phyloP scores from a whole-genome alignment of 495 filamentous ascomycete genomes.

The Elasticomyces elasticus region DNA sequence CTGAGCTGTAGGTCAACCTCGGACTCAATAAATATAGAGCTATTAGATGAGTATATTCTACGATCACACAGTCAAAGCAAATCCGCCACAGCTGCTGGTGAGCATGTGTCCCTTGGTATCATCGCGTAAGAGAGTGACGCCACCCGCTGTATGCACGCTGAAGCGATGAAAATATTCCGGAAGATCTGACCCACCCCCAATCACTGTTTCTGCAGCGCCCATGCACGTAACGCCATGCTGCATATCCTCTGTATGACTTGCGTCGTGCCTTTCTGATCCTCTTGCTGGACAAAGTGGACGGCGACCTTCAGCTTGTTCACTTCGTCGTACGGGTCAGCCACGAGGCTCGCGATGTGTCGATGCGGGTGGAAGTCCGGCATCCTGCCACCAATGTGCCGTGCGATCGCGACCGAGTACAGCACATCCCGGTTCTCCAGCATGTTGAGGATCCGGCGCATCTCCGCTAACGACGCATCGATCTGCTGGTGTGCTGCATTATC shows the following conservation, averaged over 20 bases:
- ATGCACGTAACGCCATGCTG: constrained; percentile 55
- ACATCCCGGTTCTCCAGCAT: constrained; percentile 83
- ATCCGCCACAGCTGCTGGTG: background rate
- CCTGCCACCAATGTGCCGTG: constrained; percentile 59
- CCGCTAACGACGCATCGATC: constrained; percentile 53
- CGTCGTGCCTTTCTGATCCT: constrained; percentile 62
- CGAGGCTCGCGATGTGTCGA: constrained; percentile 47
- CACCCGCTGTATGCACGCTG: too few species aligned
- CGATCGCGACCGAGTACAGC: constrained; percentile 76
- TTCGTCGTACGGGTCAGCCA: constrained; percentile 59
- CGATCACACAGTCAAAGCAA: background rate
- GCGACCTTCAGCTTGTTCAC: constrained; percentile 68
- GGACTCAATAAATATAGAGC: background rate
- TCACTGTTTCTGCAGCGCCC: constrained; percentile 29
- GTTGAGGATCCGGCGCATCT: constrained; percentile 59
- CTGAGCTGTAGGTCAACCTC: constrained; percentile 9
- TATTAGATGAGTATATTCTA: background rate
- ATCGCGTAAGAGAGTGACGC: background rate
- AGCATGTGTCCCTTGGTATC: background rate
- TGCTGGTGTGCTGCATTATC: constrained; percentile 42
- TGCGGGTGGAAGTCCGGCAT: constrained; percentile 51
- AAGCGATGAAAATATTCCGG: too few species aligned
- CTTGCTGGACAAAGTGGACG: constrained; percentile 68
- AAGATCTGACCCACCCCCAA: too few species aligned
- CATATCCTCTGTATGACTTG: constrained; percentile 72